Evolutionary conservation across 2,329 filamentous ascomycete genomes (phyloP).

Genomic region (Cadophora sp.): DNA sequence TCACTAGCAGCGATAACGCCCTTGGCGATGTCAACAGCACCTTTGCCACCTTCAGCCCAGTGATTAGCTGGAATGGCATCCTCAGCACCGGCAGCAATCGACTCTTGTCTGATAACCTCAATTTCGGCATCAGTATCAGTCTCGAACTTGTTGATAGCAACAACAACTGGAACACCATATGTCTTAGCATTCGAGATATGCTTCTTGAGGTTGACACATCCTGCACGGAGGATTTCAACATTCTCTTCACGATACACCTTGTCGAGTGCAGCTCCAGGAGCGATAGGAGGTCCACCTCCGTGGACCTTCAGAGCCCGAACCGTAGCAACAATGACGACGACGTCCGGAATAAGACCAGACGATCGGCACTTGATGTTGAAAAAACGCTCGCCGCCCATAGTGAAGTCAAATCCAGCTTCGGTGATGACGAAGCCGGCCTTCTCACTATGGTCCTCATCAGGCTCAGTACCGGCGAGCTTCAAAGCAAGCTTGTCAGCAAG

Average conservation of each 20-base stretch:
- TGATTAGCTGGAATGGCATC: constrained; percentile 95
- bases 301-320: constrained; percentile 97
- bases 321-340: constrained; percentile 93
- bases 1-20: constrained; percentile 83
- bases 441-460: constrained; percentile 81
- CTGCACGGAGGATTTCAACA: constrained; percentile 85
- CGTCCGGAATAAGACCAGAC: constrained; percentile 90
- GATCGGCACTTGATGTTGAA: constrained; percentile 99
- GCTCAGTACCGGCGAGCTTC: constrained; percentile 93
- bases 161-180: constrained; percentile 92
- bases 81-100: constrained; percentile 88
- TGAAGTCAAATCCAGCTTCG: constrained; percentile 98
- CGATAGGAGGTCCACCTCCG: constrained; percentile 92
- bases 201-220: constrained; percentile 94
- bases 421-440: constrained; percentile 95
- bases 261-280: constrained; percentile 82
- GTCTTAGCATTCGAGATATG: constrained; percentile 89
- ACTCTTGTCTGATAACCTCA: constrained; percentile 86
- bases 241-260: constrained; percentile 94
- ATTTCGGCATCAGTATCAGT: constrained; percentile 95
- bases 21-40: constrained; percentile 86
- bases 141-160: constrained; percentile 95
- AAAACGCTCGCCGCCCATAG: constrained; percentile 99
- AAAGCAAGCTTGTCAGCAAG: constrained; percentile 94
- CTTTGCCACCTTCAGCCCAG: constrained; percentile 94